Percentiles rank a stretch among this genome's conserved stretches.
Evolutionary conservation across 208 protist species (phyloP).

Genomic region (Trypanosoma conorhini): DNA sequence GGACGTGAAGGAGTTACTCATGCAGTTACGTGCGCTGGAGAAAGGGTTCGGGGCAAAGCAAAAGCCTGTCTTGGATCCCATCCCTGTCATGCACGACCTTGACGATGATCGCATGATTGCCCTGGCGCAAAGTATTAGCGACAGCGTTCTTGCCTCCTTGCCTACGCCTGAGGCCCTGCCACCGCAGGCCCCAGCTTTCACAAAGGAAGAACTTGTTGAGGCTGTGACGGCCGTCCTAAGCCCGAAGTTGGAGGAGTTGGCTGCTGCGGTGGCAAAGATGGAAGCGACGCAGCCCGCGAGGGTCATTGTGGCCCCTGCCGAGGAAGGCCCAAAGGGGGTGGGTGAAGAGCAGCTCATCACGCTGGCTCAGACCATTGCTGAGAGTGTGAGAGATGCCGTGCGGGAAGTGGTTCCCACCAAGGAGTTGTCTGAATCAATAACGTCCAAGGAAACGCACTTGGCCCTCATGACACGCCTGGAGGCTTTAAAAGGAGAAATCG

Average conservation of each 20-base stretch:
- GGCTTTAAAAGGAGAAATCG: conserved; percentile 42
- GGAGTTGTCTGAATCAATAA: neutral
- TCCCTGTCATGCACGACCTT: conserved; percentile 25
- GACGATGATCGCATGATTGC: conserved; percentile 47
- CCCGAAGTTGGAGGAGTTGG: conserved; percentile 35
- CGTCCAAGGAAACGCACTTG: neutral
- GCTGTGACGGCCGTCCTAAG: conserved; percentile 55
- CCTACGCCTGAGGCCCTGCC: conserved; percentile 22
- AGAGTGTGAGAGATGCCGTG: conserved; percentile 22
- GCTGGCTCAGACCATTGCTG: conserved; percentile 24
- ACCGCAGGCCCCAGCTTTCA: conserved; percentile 13
- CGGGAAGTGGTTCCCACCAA: conserved; percentile 2
- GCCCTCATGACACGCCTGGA: conserved; percentile 16
- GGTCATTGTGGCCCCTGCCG: neutral
- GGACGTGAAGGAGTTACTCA: conserved; percentile 23
- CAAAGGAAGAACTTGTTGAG: conserved; percentile 32
- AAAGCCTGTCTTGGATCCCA: conserved; percentile 15
- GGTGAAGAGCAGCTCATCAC: conserved; percentile 21
- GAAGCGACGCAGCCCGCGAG: neutral
- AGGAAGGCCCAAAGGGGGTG: neutral
- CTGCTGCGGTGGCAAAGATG: conserved; percentile 4
- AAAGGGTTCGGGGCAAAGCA: conserved; percentile 8
- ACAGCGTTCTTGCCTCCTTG: conserved; percentile 53
- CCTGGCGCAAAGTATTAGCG: conserved; percentile 69
- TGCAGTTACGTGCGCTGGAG: conserved; percentile 12